Evolutionary conservation across 2,329 filamentous ascomycete species (phyloP), one percentile per base, ranked within the genome.

Genomic region (Ciborinia camelliae): DNA sequence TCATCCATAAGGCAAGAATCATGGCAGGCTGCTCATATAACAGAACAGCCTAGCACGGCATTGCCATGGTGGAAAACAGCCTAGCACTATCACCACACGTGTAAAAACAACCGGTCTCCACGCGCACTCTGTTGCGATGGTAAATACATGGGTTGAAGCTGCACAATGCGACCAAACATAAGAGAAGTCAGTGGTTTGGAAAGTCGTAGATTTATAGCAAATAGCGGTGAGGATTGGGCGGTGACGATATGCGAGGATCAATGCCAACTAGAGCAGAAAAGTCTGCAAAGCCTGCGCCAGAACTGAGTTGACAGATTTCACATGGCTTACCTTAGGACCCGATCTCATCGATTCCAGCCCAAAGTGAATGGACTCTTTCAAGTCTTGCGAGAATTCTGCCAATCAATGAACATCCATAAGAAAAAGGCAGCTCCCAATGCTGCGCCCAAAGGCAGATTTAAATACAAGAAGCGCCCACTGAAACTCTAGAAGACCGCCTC

Each of bases 201-300:
- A 12, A 30, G 20, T 28, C 26, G 23, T 15, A 15, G 20, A 32
- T n/a, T n/a, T n/a, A n/a, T n/a, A n/a, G n/a, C 26, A 45, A 48
- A 28, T 47, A 47, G 55, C 41, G 55, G 28, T 58, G 55, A 23
- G 30, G 55, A 15, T 41, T 58, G 30, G 41, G 28, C 51, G 20
- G n/a, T 35, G 28, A 47, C 41, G n/a, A 58, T 1, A 26, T 9
- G 30, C n/a, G 41, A 58, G 35, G 9, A 32, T 23, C 4, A 8
- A 35, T 32, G 28, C 20, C n/a, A 35, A 5, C n/a, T 32, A 58
- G 7, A 26, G 8, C 41, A 35, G 14, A 14, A 58, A 23, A 47
- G 15, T 18, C 14, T 58, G 41, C 12, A 47, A 23, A 32, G 3
- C 8, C 32, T 35, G 20, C 28, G n/a, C 14, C 30, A 14, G 20